Base-by-base conservation (phyloP, 306 rosid species). In the Hippophae tibetana region DNA sequence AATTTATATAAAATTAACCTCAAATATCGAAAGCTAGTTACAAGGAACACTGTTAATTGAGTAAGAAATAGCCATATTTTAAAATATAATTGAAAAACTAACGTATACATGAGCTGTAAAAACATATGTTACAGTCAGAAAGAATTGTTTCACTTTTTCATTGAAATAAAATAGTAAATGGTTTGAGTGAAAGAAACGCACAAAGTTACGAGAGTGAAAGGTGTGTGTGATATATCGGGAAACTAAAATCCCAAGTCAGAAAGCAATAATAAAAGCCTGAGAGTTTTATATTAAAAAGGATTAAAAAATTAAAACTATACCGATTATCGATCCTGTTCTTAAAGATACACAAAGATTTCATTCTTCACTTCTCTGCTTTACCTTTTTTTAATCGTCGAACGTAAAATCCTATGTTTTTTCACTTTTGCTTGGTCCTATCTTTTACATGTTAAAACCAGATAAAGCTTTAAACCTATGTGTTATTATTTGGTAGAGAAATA, bases 181-280 rank as follows among this genome's bases (percentile, higher is more conserved):
- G 0, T 49, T 49, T 49, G 53, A 12, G 53, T 14, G 53, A 10
- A 14, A 49, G 53, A 49, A 49, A 49, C 10, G 14, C 53, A 10
- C 53, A 57, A 74, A 72, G 38, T 31, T 31, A 31, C 38, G 38
- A 31, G 38, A 31, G 38, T 31, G 5, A 31, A 31, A 31, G 38
- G 38, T 31, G 38, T 31, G 38, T 31, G 38, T 31, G 38, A 31
- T 31, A 31, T 31, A 4, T 31, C 5, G 38, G 38, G 38, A 31
- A 31, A 31, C 38, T 79, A 79, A 90, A 90, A 84, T 81, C 89
- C 86, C 84, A 71, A 78, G 81, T 86, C 87, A 74, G 53, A 49
- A 49, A 49, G 38, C 38, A 31, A 31, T 31, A 31, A 31, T 2
- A 31, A 31, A 31, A 31, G 38, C 5, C 38, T 31, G 38, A 31